Percentiles rank a stretch among this genome's conserved stretches.
Evolutionary conservation across 768 basidiomycete genomes (phyloP).

Genomic region (Russula griseocarnosa): DNA sequence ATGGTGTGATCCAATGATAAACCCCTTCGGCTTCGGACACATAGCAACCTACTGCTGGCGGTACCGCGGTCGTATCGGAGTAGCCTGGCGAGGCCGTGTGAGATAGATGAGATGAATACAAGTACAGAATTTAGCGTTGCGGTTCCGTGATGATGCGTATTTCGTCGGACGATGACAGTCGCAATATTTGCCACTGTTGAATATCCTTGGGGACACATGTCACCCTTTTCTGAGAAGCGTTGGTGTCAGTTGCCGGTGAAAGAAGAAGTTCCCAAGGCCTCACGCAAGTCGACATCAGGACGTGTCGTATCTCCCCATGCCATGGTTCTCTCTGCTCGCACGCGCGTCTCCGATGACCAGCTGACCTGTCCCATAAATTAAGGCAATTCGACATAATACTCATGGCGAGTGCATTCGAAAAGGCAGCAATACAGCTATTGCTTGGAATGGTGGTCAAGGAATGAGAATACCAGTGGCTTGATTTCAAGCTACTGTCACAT

Average conservation of each 20-base stretch:
- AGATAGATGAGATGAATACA: not conserved
- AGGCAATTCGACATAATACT: too few relatives aligned
- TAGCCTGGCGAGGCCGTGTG: not conserved
- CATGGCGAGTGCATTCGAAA: too few relatives aligned
- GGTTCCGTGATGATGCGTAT: conserved; percentile 10
- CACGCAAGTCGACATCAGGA: not conserved
- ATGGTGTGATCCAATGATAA: conserved; percentile 14
- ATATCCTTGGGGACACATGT: conserved; percentile 8
- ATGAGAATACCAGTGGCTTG: too few relatives aligned
- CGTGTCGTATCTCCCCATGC: not conserved
- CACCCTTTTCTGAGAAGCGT: conserved; percentile 1
- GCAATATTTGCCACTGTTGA: conserved; percentile 4
- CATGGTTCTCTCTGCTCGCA: not conserved
- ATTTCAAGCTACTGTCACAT: too few relatives aligned
- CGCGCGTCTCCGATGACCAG: not conserved
- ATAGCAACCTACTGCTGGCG: conserved; percentile 1
- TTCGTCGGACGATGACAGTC: conserved; percentile 8
- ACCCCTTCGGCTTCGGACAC: not conserved
- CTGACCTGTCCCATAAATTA: not conserved
- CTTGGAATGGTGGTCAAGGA: too few relatives aligned
- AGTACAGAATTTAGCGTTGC: conserved; percentile 1
- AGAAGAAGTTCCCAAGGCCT: conserved; percentile 1
- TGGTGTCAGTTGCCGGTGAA: not conserved
- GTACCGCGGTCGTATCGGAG: conserved; percentile 14
- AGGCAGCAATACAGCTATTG: too few relatives aligned